Base-by-base conservation (phyloP, 805 yeast genomes). In the Candida boleticola region DNA sequence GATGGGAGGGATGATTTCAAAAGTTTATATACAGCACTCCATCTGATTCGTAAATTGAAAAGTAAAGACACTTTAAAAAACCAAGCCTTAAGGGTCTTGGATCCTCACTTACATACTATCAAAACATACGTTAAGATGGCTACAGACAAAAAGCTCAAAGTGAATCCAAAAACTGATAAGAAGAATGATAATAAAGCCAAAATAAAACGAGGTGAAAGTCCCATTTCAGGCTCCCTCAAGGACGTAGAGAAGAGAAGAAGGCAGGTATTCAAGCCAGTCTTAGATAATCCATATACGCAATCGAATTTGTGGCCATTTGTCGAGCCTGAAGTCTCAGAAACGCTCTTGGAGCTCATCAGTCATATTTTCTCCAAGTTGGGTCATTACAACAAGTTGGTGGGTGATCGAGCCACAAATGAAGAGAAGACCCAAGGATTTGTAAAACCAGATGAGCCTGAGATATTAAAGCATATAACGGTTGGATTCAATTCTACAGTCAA, bases 251-350 rank as follows among this genome's bases (percentile, higher is more conserved):
- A 65, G 47, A 73, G 71, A 54, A 64, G 76, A 40, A 69, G 73
- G 46, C 82, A 79, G 47, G 79, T 82, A 5, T 79, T 78, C 60
- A 82, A 78, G 57, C 87, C 89, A 0, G 63, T 83, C 2, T 62
- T 83, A 17, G 82, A 81, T 22, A 80, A 79, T 46, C 88, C 89
- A 2, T 82, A 67, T 52, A 74, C 84, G 0, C 71, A 71, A 38
- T 66, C 74, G 6, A 60, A 53, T 29, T 25, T 52, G 7, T 71
- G 75, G 62, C 72, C 77, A 5, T 64, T 66, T 53, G 52, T 68
- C 1, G 73, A 69, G 9, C 74, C 68, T 5, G 56, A 58, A 4
- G 40, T 61, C 1, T 72, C 71, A 7, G 38, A 52, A 23, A 64
- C 66, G 36, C 54, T 76, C n/a, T 43, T 73, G 2, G 71, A 73